Conservation (phyloP, 2,329 filamentous ascomycete genomes). For the Aureobasidium sp. region DNA sequence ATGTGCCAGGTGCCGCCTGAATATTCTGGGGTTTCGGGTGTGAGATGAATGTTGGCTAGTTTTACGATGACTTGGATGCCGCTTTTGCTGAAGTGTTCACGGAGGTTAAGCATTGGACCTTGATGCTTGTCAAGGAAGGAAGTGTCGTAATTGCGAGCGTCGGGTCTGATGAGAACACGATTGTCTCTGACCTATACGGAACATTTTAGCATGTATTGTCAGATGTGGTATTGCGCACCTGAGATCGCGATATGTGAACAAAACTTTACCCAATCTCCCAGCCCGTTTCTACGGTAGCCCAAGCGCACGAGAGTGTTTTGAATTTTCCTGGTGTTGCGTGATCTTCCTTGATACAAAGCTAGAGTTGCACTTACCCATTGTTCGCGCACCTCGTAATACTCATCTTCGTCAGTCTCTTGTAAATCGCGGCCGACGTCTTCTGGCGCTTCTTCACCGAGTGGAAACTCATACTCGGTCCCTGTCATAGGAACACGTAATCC, state of each 20-base stretch:
- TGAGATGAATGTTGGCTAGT: constrained; percentile 53
- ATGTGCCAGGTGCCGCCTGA: constrained; percentile 49
- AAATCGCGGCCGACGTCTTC: constrained; percentile 7
- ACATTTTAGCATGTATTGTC: no score
- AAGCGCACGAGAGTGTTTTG: not conserved
- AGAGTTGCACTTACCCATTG: constrained; percentile 7
- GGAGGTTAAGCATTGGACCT: constrained; percentile 16
- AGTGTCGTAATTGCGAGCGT: not conserved
- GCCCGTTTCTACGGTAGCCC: not conserved
- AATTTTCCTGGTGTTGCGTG: not conserved
- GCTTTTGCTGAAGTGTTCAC: constrained; percentile 31
- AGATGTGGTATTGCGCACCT: no score
- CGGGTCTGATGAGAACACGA: constrained; percentile 1
- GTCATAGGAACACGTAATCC: constrained; percentile 1
- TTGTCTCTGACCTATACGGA: not conserved
- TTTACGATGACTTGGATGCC: constrained; percentile 59
- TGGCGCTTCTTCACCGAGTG: constrained; percentile 3
- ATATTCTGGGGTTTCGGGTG: constrained; percentile 51
- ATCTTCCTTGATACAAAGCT: not conserved
- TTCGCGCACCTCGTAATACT: not conserved
- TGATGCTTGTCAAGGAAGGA: not conserved
- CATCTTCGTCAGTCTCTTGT: not conserved
- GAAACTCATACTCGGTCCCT: not conserved
- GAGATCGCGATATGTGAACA: not conserved
- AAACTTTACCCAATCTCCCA: not conserved